Conservation (phyloP, 306 rosid species). For the Alnus rubra region DNA sequence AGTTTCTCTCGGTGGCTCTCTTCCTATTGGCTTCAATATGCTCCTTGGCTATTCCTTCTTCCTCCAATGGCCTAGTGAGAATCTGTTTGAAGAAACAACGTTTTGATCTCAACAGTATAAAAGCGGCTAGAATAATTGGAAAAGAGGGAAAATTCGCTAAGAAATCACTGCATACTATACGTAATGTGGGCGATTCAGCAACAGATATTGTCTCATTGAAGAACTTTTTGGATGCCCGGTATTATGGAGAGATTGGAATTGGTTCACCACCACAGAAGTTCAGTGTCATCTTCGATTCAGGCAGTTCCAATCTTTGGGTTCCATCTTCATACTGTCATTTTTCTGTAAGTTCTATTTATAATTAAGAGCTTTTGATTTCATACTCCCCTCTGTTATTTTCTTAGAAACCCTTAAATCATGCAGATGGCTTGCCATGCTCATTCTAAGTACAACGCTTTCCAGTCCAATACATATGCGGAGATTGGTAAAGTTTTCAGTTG, state of each 20-base stretch:
- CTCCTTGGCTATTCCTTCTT: neutral
- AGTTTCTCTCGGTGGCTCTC: slow-evolving; percentile 1
- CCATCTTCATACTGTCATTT: neutral
- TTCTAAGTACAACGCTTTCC: neutral
- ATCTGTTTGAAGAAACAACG: slow-evolving; percentile 11
- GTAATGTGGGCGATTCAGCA: neutral
- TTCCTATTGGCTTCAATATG: neutral
- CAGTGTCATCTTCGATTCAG: slow-evolving; percentile 19
- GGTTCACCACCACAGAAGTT: slow-evolving; percentile 20
- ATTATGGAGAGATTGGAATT: slow-evolving; percentile 17
- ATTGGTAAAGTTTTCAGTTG: neutral
- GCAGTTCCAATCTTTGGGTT: slow-evolving; percentile 18
- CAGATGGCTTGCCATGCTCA: slow-evolving; percentile 10
- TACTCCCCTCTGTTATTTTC: neutral
- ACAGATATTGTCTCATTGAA: neutral
- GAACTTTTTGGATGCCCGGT: neutral
- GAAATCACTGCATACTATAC: neutral
- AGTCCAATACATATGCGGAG: slow-evolving; percentile 1
- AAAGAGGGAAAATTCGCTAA: neutral
- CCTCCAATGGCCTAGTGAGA: slow-evolving; percentile 7
- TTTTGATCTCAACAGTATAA: slow-evolving; percentile 2
- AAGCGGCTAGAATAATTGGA: neutral
- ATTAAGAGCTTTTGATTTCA: neutral
- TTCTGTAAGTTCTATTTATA: slow-evolving; percentile 12
- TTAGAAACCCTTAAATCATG: neutral